Percentiles rank a stretch among this genome's conserved stretches.
phyloP scores from a whole-genome alignment of 768 basidiomycete genomes.

The Suillus fuscotomentosus region DNA sequence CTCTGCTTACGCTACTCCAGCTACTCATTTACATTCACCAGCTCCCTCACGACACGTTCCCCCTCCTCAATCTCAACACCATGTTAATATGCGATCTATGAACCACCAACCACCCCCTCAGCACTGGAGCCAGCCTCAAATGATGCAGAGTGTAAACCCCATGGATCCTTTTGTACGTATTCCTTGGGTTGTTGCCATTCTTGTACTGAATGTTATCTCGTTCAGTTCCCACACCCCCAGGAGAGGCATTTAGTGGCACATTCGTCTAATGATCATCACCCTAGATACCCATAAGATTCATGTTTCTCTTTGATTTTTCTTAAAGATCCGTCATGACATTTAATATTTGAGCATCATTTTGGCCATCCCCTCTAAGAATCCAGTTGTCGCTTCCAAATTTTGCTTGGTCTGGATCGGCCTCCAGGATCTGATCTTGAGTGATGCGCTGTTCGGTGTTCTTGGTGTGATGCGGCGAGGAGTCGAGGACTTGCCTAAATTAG shows the following conservation, averaged over 20 bases:
- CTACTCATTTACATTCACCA: constrained; percentile 26
- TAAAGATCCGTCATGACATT: constrained; percentile 42
- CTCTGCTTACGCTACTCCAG: constrained; percentile 40
- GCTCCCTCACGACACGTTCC: constrained; percentile 39
- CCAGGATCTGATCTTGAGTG: constrained; percentile 35
- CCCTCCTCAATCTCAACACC: constrained; percentile 27
- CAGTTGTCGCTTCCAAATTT: constrained; percentile 40
- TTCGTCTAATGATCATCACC: constrained; percentile 45
- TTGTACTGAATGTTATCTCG: constrained; percentile 2
- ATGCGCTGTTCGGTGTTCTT: constrained; percentile 37
- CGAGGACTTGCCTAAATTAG: constrained; percentile 34
- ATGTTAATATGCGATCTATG: constrained; percentile 49
- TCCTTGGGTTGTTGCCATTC: constrained; percentile 2
- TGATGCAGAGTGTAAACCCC: constrained; percentile 46
- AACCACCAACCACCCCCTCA: constrained; percentile 42
- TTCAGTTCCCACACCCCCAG: constrained; percentile 39
- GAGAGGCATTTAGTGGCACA: constrained; percentile 50
- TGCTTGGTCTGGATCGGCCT: constrained; percentile 39
- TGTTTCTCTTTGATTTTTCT: constrained; percentile 28
- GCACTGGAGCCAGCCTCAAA: constrained; percentile 53
- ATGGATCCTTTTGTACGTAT: constrained; percentile 66
- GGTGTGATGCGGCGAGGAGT: constrained; percentile 17
- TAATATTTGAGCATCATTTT: constrained; percentile 46
- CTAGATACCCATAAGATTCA: constrained; percentile 50
- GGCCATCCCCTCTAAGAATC: constrained; percentile 44